phyloP scores from a whole-genome alignment of 2,329 filamentous ascomycete genomes.

The Reticulascus tulasneorum region DNA sequence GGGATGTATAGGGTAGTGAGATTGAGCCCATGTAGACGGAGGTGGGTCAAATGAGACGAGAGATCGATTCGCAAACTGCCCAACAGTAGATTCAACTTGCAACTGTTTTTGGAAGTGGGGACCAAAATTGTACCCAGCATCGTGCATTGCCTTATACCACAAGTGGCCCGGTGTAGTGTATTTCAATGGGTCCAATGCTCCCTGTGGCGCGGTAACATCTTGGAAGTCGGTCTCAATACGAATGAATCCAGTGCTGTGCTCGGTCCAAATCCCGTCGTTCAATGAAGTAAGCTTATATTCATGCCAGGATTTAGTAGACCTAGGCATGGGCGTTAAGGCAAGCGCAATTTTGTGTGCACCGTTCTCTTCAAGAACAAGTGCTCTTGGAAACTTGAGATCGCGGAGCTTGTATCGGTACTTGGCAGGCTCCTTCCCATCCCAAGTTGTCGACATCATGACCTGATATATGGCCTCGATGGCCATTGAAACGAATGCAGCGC shows the following conservation, averaged over 20 bases:
- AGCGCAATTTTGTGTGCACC: background rate
- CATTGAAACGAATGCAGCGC: slow-evolving; percentile 1
- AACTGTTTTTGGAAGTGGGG: slow-evolving; percentile 4
- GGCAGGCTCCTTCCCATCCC: background rate
- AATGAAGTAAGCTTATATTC: background rate
- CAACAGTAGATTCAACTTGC: slow-evolving; percentile 1
- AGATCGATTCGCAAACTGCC: background rate
- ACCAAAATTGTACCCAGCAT: slow-evolving; percentile 2
- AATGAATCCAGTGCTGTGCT: slow-evolving; percentile 2
- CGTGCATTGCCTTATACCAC: slow-evolving; percentile 1
- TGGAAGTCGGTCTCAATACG: background rate
- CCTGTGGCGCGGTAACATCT: background rate
- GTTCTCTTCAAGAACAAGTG: slow-evolving; percentile 1
- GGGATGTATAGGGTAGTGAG: slow-evolving; percentile 3
- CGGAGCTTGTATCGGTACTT: background rate
- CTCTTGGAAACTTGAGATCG: background rate
- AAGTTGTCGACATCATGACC: background rate
- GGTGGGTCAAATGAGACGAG: background rate
- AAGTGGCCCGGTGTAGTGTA: background rate
- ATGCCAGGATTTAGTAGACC: background rate
- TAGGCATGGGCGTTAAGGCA: background rate
- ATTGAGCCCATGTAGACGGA: background rate
- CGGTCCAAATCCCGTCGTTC: background rate
- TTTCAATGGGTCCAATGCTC: background rate
- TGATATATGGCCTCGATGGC: background rate